These are phyloP conservation scores for Rhodotorula sp. DNA, from an alignment of 1,284 basidiomycete species.

Conservation along the genomic window DNA sequence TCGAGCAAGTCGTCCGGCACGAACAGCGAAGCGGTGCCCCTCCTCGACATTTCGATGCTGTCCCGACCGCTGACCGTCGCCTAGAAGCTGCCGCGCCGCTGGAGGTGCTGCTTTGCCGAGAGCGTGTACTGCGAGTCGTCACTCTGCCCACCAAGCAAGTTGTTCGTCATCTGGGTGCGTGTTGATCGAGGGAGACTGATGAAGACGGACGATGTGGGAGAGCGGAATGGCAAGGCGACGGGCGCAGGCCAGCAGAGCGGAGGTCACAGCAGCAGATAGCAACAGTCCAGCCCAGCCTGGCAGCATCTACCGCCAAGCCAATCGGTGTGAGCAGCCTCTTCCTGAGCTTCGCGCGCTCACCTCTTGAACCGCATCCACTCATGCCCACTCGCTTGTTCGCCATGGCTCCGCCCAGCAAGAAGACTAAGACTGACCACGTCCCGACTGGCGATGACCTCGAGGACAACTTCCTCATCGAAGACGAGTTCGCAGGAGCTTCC, in stretches of 20 bases:
- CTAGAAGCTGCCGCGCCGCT: slow-evolving; percentile 35
- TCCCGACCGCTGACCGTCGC: too few species aligned
- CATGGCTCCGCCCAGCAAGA: slow-evolving; percentile 12
- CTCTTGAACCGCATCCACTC: neutral
- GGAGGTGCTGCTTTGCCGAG: slow-evolving; percentile 23
- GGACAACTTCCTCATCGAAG: slow-evolving; percentile 72
- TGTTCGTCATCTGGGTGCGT: neutral
- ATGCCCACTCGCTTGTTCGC: neutral
- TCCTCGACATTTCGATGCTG: too few species aligned
- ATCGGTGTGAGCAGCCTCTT: neutral
- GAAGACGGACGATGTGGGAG: slow-evolving; percentile 11
- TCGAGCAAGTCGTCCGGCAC: neutral
- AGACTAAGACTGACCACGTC: neutral
- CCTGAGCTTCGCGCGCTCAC: neutral
- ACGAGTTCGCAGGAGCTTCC: slow-evolving; percentile 62
- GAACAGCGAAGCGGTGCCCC: neutral
- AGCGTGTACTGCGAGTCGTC: slow-evolving; percentile 23
- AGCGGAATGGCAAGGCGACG: slow-evolving; percentile 8
- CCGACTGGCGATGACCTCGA: slow-evolving; percentile 67
- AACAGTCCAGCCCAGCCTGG: slow-evolving; percentile 4
- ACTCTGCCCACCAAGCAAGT: slow-evolving; percentile 6
- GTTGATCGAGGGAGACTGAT: neutral
- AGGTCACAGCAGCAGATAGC: neutral
- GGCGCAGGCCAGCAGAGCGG: neutral
- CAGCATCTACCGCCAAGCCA: neutral